Evolutionary conservation across 169 alveolate genomes (phyloP), one percentile per base, ranked within the genome.

Genomic region (Plasmodium sp.): DNA sequence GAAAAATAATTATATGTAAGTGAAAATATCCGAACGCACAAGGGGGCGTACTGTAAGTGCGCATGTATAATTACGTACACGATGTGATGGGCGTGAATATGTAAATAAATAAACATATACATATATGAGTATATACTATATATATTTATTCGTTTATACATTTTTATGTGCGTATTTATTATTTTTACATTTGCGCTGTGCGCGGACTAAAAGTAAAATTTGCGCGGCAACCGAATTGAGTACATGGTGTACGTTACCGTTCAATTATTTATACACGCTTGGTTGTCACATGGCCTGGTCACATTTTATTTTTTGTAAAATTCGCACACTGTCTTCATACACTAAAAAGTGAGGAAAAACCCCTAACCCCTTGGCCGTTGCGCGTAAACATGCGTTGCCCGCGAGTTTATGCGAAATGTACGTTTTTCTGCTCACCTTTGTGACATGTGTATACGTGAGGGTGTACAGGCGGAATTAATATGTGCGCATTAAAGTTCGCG

Each of bases 241-340:
- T 67, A 10, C n/a, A 67, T 9, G 18, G 67, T 81, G 71, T 39
- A 16, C 2, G 31, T 54, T 22, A 82, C 43, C 12, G 71, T 33
- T 56, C 14, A 56, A 33, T 33, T 82, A 82, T 56, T 56, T 54
- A 33, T 33, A 43, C 72, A 36, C 43, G 67, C 14, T 54, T 83
- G 22, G 71, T 51, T 83, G 43, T 56, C 72, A 83, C 43, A 58
- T 83, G 41, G 41, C 62, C n/a, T 74, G 22, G 51, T 9, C 71
- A 48, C 41, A 84, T 48, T n/a, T 84, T 84, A 74, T 80, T 56
- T 82, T 82, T 33, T 31, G 58, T 74, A 67, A 67, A 39, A 84
- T 73, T 74, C 93, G 84, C 93, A 74, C 93, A 84, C 93, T 84
- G 93, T 84, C 93, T 84, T 84, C 93, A 84, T 84, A 75, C 58